Conservation (phyloP, 202 grass and related monocot species). For the Cymbopogon flexuosus region DNA sequence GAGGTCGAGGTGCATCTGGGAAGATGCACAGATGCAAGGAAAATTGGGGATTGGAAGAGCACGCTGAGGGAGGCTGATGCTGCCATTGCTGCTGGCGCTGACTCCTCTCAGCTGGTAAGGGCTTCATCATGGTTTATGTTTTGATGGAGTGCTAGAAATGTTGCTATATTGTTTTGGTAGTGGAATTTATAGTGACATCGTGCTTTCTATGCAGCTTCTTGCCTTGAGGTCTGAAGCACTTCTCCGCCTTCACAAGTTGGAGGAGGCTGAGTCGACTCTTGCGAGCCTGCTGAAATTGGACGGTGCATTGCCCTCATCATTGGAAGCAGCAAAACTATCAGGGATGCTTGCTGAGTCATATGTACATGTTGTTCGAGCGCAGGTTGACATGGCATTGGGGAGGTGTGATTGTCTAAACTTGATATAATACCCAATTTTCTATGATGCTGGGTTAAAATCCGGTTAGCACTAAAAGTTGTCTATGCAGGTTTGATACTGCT, state of each 20-base stretch:
- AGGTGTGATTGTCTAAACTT: slow-evolving; percentile 50
- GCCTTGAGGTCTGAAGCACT: slow-evolving; percentile 88
- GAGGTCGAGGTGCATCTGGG: slow-evolving; percentile 65
- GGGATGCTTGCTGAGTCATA: slow-evolving; percentile 78
- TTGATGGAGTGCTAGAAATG: not conserved
- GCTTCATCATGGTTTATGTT: not conserved
- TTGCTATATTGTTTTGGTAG: slow-evolving; percentile 13
- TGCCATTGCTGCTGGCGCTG: slow-evolving; percentile 70
- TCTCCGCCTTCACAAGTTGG: slow-evolving; percentile 73
- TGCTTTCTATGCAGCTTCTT: slow-evolving; percentile 57
- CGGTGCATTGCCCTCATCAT: slow-evolving; percentile 35
- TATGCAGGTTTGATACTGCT: slow-evolving; percentile 77
- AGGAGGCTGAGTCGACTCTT: slow-evolving; percentile 72
- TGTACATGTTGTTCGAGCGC: slow-evolving; percentile 63
- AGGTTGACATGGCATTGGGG: slow-evolving; percentile 91
- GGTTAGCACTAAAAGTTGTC: slow-evolving; percentile 1
- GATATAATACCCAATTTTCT: slow-evolving; percentile 7
- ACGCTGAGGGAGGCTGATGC: slow-evolving; percentile 85
- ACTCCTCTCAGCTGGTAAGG: slow-evolving; percentile 77
- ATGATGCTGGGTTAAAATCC: not conserved
- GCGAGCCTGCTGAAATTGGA: slow-evolving; percentile 57
- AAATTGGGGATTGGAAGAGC: slow-evolving; percentile 86
- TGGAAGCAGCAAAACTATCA: slow-evolving; percentile 41
- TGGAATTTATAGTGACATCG: slow-evolving; percentile 16
- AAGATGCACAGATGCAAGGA: slow-evolving; percentile 63